phyloP scores from a whole-genome alignment of 2,329 filamentous ascomycete genomes.

The Sclerotinia borealis region DNA sequence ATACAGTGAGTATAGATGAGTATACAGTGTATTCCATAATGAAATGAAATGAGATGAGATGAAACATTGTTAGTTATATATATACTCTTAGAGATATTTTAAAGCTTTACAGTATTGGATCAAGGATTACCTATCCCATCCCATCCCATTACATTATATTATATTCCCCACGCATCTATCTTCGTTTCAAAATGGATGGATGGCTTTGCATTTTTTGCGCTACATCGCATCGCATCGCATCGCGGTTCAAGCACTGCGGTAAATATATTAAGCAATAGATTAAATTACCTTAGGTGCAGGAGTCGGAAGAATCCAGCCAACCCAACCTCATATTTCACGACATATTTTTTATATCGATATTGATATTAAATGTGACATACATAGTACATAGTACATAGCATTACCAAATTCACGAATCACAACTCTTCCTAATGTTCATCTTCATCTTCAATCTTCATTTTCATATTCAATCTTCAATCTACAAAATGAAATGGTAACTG shows the following conservation, averaged over 20 bases:
- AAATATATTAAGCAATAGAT: not conserved
- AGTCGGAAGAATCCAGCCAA: not conserved
- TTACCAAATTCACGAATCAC: not conserved
- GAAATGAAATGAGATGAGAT: too few species aligned
- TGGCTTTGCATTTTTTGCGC: not conserved
- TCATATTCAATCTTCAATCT: too few species aligned
- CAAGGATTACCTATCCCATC: not conserved
- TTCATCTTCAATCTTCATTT: too few species aligned
- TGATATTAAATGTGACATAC: not conserved
- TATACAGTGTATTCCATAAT: too few species aligned
- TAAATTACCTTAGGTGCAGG: not conserved
- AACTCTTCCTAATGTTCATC: too few species aligned
- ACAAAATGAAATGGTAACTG: too few species aligned
- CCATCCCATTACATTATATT: too few species aligned
- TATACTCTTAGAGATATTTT: not conserved
- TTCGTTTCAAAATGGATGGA: slow-evolving; percentile 5
- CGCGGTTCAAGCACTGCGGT: too few species aligned
- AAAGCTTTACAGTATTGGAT: not conserved
- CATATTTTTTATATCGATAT: slow-evolving; percentile 8
- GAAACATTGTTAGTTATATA: not conserved
- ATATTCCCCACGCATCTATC: not conserved
- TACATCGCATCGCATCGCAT: too few species aligned
- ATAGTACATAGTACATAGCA: not conserved
- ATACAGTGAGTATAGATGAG: too few species aligned
- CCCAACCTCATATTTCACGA: slow-evolving; percentile 7